Evolutionary conservation across 192 early-diverging fungal genomes (phyloP), one percentile per base, ranked within the genome.

Genomic region (Entrophospora sp.): DNA sequence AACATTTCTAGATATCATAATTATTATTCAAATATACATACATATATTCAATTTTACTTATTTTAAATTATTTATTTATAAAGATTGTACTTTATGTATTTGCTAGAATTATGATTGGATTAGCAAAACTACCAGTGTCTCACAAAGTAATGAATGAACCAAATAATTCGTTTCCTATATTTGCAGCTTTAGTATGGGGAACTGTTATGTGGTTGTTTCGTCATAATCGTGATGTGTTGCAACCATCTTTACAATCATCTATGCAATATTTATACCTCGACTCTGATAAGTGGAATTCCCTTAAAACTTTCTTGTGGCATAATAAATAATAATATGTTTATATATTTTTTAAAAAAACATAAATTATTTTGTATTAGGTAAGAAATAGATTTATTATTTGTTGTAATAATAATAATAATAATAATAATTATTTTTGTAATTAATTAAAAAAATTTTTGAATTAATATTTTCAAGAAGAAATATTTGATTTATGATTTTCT

Each of bases 191-290:
- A 9, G 81, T 87, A 28, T 98, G 96, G 96, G 96, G 94, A 5
- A 76, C 85, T 27, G 94, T 96, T 31, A 95, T 98, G 96, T 94
- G 89, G 83, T 79, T 94, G 56, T 98, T 98, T 85, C 78, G 86
- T 53, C 82, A 94, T 59, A 85, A 98, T 74, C 84, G 86, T 51
- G 86, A 92, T 58, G 82, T 86, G 8, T 82, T 98, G 46, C 94
- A 96, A 75, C 83, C 89, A 22, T 93, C 91, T n/a, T 80, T 98
- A 34, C 87, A 89, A 75, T 81, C 88, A 38, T 95, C 92, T 22
- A 98, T 98, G 96, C 86, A 89, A 60, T 97, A 97, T 64, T 78
- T 97, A 25, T 97, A 97, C 75, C 82, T 87, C 36, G 95, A 97
- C 68, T 94, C 91, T 9, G 83, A 90, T 75, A 72, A 75, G 53